These are phyloP conservation scores for Beta lomatogona DNA, from an alignment of 179 eudicot species.

Conservation along the genomic window DNA sequence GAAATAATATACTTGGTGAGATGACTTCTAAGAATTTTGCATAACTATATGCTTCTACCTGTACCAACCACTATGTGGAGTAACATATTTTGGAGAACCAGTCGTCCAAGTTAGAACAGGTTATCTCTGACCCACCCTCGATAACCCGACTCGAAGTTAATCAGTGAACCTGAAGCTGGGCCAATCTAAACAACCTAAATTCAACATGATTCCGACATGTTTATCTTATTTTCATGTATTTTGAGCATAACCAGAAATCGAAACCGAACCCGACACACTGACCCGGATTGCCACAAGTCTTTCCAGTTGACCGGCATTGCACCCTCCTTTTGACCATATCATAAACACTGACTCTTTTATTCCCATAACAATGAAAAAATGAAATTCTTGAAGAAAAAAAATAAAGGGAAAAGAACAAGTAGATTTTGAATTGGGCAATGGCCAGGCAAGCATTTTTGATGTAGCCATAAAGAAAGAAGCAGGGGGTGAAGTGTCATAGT, in stretches of 20 bases:
- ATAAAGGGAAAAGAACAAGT: not conserved
- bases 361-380: not conserved
- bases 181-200: too few species aligned
- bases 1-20: conserved; percentile 19
- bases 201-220: too few species aligned
- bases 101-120: not conserved
- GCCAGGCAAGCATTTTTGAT: not conserved
- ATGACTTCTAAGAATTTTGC: conserved; percentile 14
- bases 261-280: too few species aligned
- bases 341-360: not conserved
- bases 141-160: too few species aligned
- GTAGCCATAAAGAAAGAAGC: not conserved
- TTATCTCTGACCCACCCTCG: too few species aligned
- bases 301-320: conserved; percentile 1
- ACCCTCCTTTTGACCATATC: conserved; percentile 11
- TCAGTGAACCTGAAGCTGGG: too few species aligned
- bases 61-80: conserved; percentile 11
- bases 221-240: too few species aligned
- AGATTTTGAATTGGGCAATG: not conserved
- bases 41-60: conserved; percentile 13
- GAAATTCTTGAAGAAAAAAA: not conserved
- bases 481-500: not conserved
- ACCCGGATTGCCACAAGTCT: too few species aligned
- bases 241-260: too few species aligned
- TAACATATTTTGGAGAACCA: not conserved